Base-by-base conservation (phyloP, 1,284 basidiomycete species). In the Chiua sp. region DNA sequence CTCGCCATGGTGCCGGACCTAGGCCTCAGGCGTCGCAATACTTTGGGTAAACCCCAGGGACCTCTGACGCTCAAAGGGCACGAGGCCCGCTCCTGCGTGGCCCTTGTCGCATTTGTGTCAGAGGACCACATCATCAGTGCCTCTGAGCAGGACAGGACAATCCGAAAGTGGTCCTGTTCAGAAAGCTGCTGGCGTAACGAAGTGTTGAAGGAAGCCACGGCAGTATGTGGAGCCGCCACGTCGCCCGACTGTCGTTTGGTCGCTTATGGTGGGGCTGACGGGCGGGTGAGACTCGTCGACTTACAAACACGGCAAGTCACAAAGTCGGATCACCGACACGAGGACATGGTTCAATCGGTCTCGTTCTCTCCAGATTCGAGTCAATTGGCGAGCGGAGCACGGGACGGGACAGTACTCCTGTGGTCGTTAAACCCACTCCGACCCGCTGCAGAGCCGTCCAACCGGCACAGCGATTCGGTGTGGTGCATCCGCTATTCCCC, bases 401-500 rank as follows among this genome's bases (percentile, higher is more conserved):
- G 56, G 7, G 59, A 69, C 13, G 68, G 70, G 57, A 51, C 49
- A 7, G 53, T 69, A 46, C 5, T 46, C 75, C 68, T 55, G 68
- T 76, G 67, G 69, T 61, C 60, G n/a, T 30, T 55, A 0, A 13
- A 42, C 4, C 47, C 52, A 11, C 65, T 68, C 47, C 23, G 51
- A 46, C 50, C 23, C 35, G n/a, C 60, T 7, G 50, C 57, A 10
- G 59, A 53, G 42, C 67, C 67, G 6, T 53, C 68, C 7, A n/a
- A 47, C 15, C 58, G 59, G 3, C 59, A 70, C 47, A 47, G 1
- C 15, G 68, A 66, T 23, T 2, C 56, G 7, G 56, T 72, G 28
- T 68, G 69, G 67, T 66, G 56, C 22, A 26, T 68, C 20, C 58
- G 57, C 28, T 68, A 63, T 48, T 68, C 67, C 7, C 68, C 63